Evolutionary conservation across 202 grass and related monocot species (phyloP).

Genomic region (Alloteropsis angusta): DNA sequence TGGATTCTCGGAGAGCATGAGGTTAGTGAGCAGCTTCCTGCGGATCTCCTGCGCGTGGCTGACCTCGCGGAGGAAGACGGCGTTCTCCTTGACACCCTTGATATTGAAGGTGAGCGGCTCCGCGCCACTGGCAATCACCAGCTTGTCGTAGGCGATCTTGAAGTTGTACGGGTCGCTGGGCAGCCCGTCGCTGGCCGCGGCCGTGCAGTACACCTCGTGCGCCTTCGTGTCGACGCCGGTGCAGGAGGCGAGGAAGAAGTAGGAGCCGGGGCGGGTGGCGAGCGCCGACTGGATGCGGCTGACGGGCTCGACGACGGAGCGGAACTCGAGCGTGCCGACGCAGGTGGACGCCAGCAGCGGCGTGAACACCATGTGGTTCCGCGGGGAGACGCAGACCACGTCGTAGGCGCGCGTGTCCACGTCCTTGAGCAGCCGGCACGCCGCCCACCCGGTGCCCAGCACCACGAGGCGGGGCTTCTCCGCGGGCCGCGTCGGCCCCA

Average conservation of each 20-base stretch:
- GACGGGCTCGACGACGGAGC: slow-evolving; percentile 81
- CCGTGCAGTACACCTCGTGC: slow-evolving; percentile 64
- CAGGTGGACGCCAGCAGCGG: slow-evolving; percentile 89
- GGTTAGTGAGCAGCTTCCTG: slow-evolving; percentile 69
- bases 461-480: slow-evolving; percentile 85
- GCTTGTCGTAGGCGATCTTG: slow-evolving; percentile 86
- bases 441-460: slow-evolving; percentile 82
- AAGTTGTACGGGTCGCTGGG: slow-evolving; percentile 50
- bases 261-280: slow-evolving; percentile 46
- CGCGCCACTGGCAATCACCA: slow-evolving; percentile 74
- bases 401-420: slow-evolving; percentile 65
- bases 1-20: slow-evolving; percentile 90
- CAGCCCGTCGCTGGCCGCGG: slow-evolving; percentile 26
- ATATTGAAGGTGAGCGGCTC: slow-evolving; percentile 87
- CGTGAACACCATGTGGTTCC: slow-evolving; percentile 99
- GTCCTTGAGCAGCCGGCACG: slow-evolving; percentile 79
- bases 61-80: slow-evolving; percentile 84
- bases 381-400: slow-evolving; percentile 80
- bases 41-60: slow-evolving; percentile 88
- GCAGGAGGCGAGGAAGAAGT: slow-evolving; percentile 76
- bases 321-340: slow-evolving; percentile 91
- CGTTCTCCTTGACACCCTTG: slow-evolving; percentile 70
- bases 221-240: slow-evolving; percentile 42
- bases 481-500: slow-evolving; percentile 38
- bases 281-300: slow-evolving; percentile 81